These are phyloP conservation scores for Nemania abortiva DNA, from an alignment of 2,329 filamentous ascomycete species.

Conservation along the genomic window DNA sequence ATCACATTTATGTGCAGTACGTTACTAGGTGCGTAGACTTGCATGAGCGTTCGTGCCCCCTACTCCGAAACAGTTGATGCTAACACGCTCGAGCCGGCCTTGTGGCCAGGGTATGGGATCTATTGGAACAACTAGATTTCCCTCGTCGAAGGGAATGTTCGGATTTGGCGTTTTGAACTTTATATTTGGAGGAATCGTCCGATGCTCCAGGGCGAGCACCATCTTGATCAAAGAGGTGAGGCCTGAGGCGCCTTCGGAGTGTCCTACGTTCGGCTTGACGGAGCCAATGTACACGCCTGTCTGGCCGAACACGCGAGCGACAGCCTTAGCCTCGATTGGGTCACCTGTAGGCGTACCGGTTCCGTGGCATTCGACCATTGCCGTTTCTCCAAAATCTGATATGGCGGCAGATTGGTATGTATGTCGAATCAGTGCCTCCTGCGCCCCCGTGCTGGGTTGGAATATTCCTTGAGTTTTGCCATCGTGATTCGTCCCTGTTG, in stretches of 20 bases:
- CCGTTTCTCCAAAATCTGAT: slow-evolving; percentile 47
- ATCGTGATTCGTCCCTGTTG: slow-evolving; percentile 45
- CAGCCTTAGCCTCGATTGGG: slow-evolving; percentile 45
- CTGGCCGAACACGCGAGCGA: slow-evolving; percentile 34
- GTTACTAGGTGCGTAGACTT: no score
- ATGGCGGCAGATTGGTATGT: slow-evolving; percentile 22
- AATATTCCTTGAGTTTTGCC: slow-evolving; percentile 26
- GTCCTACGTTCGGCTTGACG: slow-evolving; percentile 48
- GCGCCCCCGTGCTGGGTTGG: slow-evolving; percentile 54
- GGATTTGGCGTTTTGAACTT: slow-evolving; percentile 45
- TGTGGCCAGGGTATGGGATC: slow-evolving; percentile 35
- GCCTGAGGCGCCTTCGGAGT: slow-evolving; percentile 47
- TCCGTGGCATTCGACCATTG: slow-evolving; percentile 47
- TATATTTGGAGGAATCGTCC: slow-evolving; percentile 47
- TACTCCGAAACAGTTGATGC: slow-evolving; percentile 53
- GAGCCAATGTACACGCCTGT: slow-evolving; percentile 38
- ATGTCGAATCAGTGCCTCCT: slow-evolving; percentile 40
- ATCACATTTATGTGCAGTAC: no score
- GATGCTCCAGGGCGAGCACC: slow-evolving; percentile 48
- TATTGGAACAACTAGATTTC: slow-evolving; percentile 41
- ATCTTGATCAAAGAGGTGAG: slow-evolving; percentile 49
- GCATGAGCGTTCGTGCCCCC: slow-evolving; percentile 48
- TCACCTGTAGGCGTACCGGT: slow-evolving; percentile 47
- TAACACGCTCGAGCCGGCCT: slow-evolving; percentile 43
- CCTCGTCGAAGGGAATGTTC: slow-evolving; percentile 38